Evolutionary conservation across 2,329 filamentous ascomycete genomes (phyloP), one percentile per base, ranked within the genome.

Genomic region (Mollisia scopiformis): DNA sequence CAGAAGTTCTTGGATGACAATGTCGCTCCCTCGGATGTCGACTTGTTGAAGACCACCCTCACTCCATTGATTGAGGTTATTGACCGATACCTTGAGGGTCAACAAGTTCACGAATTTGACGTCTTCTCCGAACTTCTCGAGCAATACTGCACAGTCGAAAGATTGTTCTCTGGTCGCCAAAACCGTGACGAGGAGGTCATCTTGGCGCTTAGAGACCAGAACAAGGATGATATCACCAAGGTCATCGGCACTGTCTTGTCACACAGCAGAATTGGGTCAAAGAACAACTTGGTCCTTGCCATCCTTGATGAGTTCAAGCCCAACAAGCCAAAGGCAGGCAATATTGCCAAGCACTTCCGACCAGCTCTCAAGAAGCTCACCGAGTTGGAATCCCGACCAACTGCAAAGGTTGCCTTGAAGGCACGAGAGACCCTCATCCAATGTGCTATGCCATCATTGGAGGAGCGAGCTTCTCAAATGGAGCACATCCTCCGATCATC

Each of bases 361-460:
- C 86, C 89, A 3, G 84, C 90, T 19, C 85, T 99, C 27, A 90
- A 90, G 74, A 90, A 90, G 77, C 83, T 99, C 68, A 93, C 95
- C 0, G 95, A 99, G 75, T 86, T 99, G 14, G 92, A 96, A 78
- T 93, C 89, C 11, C 91, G 79, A 79, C 87, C 81, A 73, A 84
- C 94, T 11, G 92, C 94, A 67, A 99, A 98, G 87, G 94, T 99
- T 43, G 92, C 94, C 0, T 85, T 99, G 68, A 99, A 99, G 84
- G 94, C 95, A 49, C 91, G 95, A 74, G 95, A 99, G 80, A 89
- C 98, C 55, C 88, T 99, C 72, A 99, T 99, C 66, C 95, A 98
- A 78, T 97, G 93, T 75, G 93, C 95, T 57, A 85, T 99, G 75
- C 95, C 95, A 19, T 99, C 95, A 2, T 83, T 99, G 21, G 95